Conservation (phyloP, 2,329 filamentous ascomycete genomes). For the Nemania sp. region DNA sequence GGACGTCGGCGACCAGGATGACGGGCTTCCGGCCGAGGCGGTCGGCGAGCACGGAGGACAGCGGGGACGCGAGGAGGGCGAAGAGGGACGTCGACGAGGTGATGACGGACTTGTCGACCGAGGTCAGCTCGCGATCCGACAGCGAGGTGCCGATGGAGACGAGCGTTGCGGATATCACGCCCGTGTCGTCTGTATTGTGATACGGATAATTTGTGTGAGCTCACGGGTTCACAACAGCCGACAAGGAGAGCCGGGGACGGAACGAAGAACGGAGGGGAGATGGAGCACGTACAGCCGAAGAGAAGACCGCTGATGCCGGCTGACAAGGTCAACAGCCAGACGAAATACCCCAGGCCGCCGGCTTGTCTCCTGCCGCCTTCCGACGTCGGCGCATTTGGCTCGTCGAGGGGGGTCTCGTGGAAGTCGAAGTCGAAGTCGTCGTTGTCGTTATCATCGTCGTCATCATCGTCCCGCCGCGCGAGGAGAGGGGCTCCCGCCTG, state of each 20-base stretch:
- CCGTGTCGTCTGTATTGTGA: conserved; percentile 60
- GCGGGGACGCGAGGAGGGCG: conserved; percentile 66
- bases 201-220: conserved; percentile 10
- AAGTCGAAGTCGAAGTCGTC: conserved; percentile 7
- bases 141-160: conserved; percentile 66
- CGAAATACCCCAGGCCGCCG: conserved; percentile 49
- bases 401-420: conserved; percentile 16
- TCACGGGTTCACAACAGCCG: not conserved
- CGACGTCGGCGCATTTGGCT: conserved; percentile 1
- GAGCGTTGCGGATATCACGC: conserved; percentile 70
- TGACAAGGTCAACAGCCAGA: conserved; percentile 65
- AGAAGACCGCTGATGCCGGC: conserved; percentile 70
- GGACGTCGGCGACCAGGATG: conserved; percentile 65
- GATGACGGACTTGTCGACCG: conserved; percentile 71
- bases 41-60: conserved; percentile 68
- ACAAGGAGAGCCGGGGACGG: no score
- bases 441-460: conserved; percentile 12
- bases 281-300: conserved; percentile 65
- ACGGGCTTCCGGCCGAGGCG: conserved; percentile 64
- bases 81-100: conserved; percentile 71
- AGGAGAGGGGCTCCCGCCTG: conserved; percentile 25
- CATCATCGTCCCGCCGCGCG: conserved; percentile 19
- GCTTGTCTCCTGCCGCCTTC: conserved; percentile 6
- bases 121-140: conserved; percentile 59
- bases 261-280: no score